These are phyloP conservation scores for Zalaria obscura DNA, from an alignment of 2,329 filamentous ascomycete genomes.

Conservation along the genomic window DNA sequence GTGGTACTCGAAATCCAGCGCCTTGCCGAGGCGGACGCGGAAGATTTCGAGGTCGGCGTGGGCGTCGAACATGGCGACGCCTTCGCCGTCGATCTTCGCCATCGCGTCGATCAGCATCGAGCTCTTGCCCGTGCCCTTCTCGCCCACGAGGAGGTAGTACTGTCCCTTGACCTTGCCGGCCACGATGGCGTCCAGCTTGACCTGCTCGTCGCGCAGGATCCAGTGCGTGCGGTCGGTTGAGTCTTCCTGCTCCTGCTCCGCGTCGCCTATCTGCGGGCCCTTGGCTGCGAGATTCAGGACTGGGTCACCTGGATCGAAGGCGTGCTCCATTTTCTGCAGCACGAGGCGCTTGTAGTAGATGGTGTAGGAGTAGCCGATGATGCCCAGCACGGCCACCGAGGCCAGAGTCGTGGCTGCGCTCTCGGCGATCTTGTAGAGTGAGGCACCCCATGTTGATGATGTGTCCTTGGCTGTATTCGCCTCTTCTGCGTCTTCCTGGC, in stretches of 20 bases:
- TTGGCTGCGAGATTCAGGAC: slow-evolving; percentile 46
- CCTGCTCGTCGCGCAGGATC: slow-evolving; percentile 32
- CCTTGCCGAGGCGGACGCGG: slow-evolving; percentile 80
- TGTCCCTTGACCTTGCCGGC: slow-evolving; percentile 59
- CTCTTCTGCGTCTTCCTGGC: not conserved
- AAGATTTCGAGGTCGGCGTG: slow-evolving; percentile 94
- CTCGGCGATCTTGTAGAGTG: not conserved
- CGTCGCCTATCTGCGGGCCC: slow-evolving; percentile 8
- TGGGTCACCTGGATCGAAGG: slow-evolving; percentile 83
- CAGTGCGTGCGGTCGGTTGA: slow-evolving; percentile 8
- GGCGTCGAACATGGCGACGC: slow-evolving; percentile 89
- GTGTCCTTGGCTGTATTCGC: not conserved
- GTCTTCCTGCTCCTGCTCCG: not conserved
- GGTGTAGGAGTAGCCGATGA: slow-evolving; percentile 31
- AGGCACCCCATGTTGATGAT: not conserved
- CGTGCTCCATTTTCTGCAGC: slow-evolving; percentile 81
- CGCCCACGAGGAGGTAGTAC: slow-evolving; percentile 83
- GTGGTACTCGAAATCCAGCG: slow-evolving; percentile 90
- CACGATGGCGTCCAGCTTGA: slow-evolving; percentile 68
- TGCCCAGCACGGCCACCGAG: slow-evolving; percentile 4
- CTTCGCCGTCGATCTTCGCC: slow-evolving; percentile 79
- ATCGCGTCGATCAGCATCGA: slow-evolving; percentile 95
- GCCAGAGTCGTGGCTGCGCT: slow-evolving; percentile 8
- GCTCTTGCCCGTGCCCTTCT: slow-evolving; percentile 93
- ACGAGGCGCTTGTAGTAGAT: slow-evolving; percentile 73